These are phyloP conservation scores for Neopestalotiopsis clavispora DNA, from an alignment of 2,329 filamentous ascomycete genomes.

Conservation along the genomic window DNA sequence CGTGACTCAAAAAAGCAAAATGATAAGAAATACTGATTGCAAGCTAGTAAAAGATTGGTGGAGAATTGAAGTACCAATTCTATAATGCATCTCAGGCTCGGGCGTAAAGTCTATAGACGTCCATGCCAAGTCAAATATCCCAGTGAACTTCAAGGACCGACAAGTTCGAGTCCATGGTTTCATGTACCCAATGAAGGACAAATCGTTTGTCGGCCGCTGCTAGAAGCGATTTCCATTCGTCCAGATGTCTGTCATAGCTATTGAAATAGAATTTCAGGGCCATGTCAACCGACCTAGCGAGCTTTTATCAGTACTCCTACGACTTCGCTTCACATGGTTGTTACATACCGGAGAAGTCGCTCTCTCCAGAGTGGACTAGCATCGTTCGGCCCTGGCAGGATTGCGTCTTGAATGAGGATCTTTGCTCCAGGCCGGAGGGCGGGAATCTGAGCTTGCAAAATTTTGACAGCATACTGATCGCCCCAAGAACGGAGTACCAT, in stretches of 20 bases:
- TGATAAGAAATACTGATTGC: no score
- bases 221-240: slow-evolving; percentile 42
- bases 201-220: slow-evolving; percentile 40
- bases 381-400: slow-evolving; percentile 17
- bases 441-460: slow-evolving; percentile 40
- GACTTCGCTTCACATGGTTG: not conserved
- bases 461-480: slow-evolving; percentile 37
- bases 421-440: slow-evolving; percentile 42
- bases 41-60: no score
- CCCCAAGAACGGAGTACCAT: slow-evolving; percentile 52
- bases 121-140: not conserved
- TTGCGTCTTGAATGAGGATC: slow-evolving; percentile 25
- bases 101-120: not conserved
- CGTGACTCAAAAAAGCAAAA: no score
- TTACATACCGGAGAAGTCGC: slow-evolving; percentile 20
- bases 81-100: no score
- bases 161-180: not conserved
- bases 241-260: slow-evolving; percentile 39
- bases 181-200: not conserved
- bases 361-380: slow-evolving; percentile 20
- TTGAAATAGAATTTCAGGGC: slow-evolving; percentile 45
- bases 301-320: not conserved
- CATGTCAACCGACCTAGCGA: slow-evolving; percentile 38
- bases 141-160: not conserved
- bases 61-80: no score